A percentile compares a stretch with the other conserved stretches of the same genome.
Evolutionary conservation across 176 grass and related monocot genomes (phyloP).

Genomic region (Cenchrus fungigraminus): DNA sequence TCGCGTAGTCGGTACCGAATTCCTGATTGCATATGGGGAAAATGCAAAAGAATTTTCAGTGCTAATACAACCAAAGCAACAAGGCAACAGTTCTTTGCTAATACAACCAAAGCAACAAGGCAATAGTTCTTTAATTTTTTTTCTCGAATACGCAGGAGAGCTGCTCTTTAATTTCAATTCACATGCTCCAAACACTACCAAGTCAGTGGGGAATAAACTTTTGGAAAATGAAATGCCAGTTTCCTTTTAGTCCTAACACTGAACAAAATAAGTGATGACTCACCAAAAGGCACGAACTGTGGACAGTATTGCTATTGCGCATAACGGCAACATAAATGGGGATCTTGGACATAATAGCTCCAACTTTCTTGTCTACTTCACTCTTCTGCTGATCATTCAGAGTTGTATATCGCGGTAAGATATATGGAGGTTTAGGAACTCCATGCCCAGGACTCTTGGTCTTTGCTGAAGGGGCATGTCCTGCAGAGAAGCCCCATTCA

Average conservation of each 20-base stretch:
- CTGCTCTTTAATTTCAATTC: background rate
- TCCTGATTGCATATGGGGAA: constrained; percentile 30
- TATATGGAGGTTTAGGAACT: constrained; percentile 12
- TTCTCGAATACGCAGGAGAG: too few relatives aligned
- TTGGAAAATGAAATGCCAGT: background rate
- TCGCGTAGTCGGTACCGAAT: constrained; percentile 27
- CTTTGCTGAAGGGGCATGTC: constrained; percentile 11
- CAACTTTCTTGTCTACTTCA: background rate
- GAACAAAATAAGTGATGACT: constrained; percentile 4
- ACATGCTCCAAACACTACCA: background rate
- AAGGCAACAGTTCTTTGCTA: background rate
- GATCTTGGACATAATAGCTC: constrained; percentile 20
- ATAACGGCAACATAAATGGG: constrained; percentile 27
- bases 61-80: background rate
- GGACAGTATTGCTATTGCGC: background rate
- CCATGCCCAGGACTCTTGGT: background rate
- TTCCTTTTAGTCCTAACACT: background rate
- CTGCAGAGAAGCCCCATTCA: constrained; percentile 25
- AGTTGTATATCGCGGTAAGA: background rate
- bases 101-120: too few relatives aligned
- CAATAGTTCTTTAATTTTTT: too few relatives aligned
- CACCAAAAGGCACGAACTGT: background rate
- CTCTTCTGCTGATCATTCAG: constrained; percentile 1
- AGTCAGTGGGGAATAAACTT: background rate
- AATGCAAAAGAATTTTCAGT: background rate